Base-by-base conservation (phyloP, 768 basidiomycete genomes). In the Agaricus sinodeliciosus region DNA sequence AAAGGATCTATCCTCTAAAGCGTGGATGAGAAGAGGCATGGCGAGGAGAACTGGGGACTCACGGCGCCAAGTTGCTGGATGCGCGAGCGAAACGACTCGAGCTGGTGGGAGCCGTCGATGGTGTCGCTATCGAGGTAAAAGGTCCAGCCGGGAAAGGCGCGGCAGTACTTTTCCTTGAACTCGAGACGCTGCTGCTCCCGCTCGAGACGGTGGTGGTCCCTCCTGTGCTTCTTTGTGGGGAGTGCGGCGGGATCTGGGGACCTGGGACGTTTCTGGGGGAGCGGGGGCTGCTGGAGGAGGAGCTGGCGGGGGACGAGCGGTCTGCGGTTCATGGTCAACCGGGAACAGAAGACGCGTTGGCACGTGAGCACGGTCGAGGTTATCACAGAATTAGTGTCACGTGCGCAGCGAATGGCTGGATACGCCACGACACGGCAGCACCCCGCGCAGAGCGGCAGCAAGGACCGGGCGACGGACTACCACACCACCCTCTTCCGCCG, bases 401-500 rank as follows among this genome's bases (percentile, higher is more conserved):
- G 43, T 41, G 51, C 28, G 4, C 13, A 22, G 49, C 25, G n/a
- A n/a, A 81, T 81, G 78, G 79, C 78, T 34, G 68, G 70, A 52
- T 80, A 75, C 68, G 78, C 76, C 48, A 73, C 78, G 43, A 73
- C 74, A 55, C 72, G 79, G 54, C 78, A 76, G n/a, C n/a, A n/a
- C n/a, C n/a, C n/a, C 59, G 62, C 66, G 9, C 66, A 67, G 36
- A 60, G 65, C 11, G 52, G 8, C 67, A 1, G 60, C 63, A 42
- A 75, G 72, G 59, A 71, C 70, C 56, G 68, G 65, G 45, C 65
- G 65, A 73, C 73, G 13, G 76, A 78, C 64, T 79, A 78, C 55
- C 76, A 76, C 50, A 90, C 87, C 0, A 84, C 90, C 2, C 78
- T 94, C 27, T 95, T 96, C 62, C 81, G 94, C 9, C 75, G 90